phyloP scores from a whole-genome alignment of 2,329 filamentous ascomycete genomes.

The Harringtonia aguacate region DNA sequence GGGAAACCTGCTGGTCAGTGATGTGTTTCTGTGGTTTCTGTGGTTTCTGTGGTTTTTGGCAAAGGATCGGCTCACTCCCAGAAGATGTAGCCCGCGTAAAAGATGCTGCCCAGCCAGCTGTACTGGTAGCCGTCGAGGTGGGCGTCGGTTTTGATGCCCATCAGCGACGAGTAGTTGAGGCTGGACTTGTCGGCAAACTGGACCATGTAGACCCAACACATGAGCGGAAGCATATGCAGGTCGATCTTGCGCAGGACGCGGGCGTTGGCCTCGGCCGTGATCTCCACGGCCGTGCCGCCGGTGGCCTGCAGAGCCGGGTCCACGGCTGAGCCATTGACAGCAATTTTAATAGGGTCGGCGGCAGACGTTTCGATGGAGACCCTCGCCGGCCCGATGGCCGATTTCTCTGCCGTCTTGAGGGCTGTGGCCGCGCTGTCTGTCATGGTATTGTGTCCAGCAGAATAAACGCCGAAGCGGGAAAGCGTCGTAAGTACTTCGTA shows the following conservation, averaged over 20 bases:
- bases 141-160: slow-evolving; percentile 14
- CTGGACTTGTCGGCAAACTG: slow-evolving; percentile 40
- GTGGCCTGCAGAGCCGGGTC: not conserved
- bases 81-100: slow-evolving; percentile 29
- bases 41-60: not conserved
- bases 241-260: slow-evolving; percentile 52
- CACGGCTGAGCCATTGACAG: not conserved
- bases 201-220: slow-evolving; percentile 27
- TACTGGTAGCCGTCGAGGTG: slow-evolving; percentile 31
- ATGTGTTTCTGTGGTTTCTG: too few relatives aligned
- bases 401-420: not conserved
- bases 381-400: not conserved
- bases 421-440: too few relatives aligned
- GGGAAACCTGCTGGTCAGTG: not conserved
- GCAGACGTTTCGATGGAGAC: not conserved
- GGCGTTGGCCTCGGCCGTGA: slow-evolving; percentile 22
- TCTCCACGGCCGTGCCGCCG: slow-evolving; percentile 7
- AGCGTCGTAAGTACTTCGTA: too few relatives aligned
- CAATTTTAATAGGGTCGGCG: not conserved
- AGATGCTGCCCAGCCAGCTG: slow-evolving; percentile 32
- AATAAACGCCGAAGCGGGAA: not conserved
- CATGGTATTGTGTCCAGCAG: not conserved
- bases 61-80: slow-evolving; percentile 18
- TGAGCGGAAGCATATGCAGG: slow-evolving; percentile 44
- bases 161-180: slow-evolving; percentile 34